Evolutionary conservation across 2,329 filamentous ascomycete genomes (phyloP).

Genomic region (Trichoderma lentiforme): DNA sequence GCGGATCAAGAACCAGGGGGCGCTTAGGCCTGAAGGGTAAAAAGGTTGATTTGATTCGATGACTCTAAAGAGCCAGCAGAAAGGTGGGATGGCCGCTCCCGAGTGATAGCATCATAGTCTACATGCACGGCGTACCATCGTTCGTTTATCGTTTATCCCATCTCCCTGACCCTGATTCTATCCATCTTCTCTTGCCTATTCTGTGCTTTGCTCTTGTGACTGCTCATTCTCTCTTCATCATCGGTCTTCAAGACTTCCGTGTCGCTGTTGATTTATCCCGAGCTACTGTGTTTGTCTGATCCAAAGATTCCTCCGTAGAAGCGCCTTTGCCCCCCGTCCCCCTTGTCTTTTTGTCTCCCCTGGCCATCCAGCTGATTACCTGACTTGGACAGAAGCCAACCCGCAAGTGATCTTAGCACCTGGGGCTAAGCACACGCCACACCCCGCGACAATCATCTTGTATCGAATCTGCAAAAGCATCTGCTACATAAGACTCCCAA

Average conservation of each 20-base stretch:
- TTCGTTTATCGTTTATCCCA: neutral
- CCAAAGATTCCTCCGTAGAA: neutral
- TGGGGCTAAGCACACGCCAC: neutral
- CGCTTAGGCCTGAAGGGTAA: neutral
- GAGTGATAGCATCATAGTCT: neutral
- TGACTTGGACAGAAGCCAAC: neutral
- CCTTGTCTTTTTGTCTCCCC: neutral
- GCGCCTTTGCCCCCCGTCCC: neutral
- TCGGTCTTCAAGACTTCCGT: neutral
- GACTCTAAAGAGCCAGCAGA: neutral
- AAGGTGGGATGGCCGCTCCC: neutral
- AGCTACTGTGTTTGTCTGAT: neutral
- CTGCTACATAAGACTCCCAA: neutral
- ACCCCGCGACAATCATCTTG: slow-evolving; percentile 3
- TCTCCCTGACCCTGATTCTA: neutral
- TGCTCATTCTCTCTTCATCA: neutral
- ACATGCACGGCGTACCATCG: neutral
- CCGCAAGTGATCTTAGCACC: neutral
- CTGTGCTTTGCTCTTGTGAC: neutral
- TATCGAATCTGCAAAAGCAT: neutral
- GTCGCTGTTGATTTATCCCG: neutral
- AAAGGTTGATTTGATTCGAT: neutral
- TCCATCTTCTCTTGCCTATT: neutral
- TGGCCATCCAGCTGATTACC: neutral
- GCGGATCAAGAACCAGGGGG: neutral